Percentiles rank a stretch among this genome's conserved stretches.
Evolutionary conservation across 164 flowering plant species (phyloP).

Genomic region (Platanus orientalis): DNA sequence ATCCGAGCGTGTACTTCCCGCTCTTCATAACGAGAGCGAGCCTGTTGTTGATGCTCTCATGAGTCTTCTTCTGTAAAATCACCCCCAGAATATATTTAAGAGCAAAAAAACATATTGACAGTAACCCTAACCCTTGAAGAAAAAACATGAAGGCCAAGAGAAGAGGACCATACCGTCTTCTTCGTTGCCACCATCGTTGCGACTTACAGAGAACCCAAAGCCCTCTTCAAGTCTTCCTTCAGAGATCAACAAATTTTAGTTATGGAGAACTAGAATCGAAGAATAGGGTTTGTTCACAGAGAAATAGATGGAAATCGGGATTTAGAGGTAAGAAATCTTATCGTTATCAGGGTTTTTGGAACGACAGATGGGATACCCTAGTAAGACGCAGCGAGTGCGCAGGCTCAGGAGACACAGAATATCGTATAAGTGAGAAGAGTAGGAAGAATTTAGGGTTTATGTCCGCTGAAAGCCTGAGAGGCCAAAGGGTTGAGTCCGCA

Average conservation of each 20-base stretch:
- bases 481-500: no score
- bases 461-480: no score
- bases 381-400: background rate
- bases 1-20: slow-evolving; percentile 47
- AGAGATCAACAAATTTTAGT: background rate
- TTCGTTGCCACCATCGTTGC: slow-evolving; percentile 14
- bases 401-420: background rate
- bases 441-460: background rate
- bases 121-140: background rate
- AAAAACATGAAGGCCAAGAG: background rate
- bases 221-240: background rate
- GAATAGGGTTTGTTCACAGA: no score
- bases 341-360: no score
- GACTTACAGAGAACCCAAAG: slow-evolving; percentile 8
- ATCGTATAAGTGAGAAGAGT: no score
- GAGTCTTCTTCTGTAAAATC: slow-evolving; percentile 65
- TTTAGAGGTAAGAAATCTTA: no score
- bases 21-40: slow-evolving; percentile 84
- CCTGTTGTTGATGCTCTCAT: slow-evolving; percentile 80
- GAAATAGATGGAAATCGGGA: no score
- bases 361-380: background rate
- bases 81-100: background rate
- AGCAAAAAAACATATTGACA: background rate
- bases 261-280: background rate
- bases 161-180: slow-evolving; percentile 12